Conservation (phyloP, 1,139 yeast genomes). For the Candida dubliniensis region DNA sequence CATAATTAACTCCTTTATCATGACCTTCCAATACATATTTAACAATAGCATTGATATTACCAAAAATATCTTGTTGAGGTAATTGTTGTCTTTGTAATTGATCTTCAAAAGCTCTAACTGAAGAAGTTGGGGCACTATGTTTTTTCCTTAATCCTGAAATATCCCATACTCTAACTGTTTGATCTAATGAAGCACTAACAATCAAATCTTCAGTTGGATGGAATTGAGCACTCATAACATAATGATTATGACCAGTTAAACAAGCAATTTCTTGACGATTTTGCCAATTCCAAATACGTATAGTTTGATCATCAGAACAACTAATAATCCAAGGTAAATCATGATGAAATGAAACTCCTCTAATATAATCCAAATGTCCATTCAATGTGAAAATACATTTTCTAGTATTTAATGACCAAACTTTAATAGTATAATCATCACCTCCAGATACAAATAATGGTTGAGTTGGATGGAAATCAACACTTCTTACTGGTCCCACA, state of each 20-base stretch:
- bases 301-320: constrained; percentile 97
- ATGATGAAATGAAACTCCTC: constrained; percentile 93
- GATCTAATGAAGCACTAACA: constrained; percentile 95
- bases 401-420: constrained; percentile 92
- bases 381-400: constrained; percentile 87
- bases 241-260: constrained; percentile 96
- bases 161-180: constrained; percentile 99
- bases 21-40: constrained; percentile 97
- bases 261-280: constrained; percentile 97
- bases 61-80: constrained; percentile 90
- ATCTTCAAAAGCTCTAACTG: constrained; percentile 67
- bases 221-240: constrained; percentile 97
- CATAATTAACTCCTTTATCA: constrained; percentile 98
- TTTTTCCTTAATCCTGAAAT: constrained; percentile 92
- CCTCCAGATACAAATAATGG: constrained; percentile 97
- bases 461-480: constrained; percentile 96
- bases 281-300: constrained; percentile 99
- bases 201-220: constrained; percentile 94
- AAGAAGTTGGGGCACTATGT: constrained; percentile 79
- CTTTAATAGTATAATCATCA: constrained; percentile 92
- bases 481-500: constrained; percentile 95
- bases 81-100: constrained; percentile 71
- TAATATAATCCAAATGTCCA: constrained; percentile 93
- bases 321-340: constrained; percentile 98
- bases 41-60: constrained; percentile 90